Evolutionary conservation across 805 yeast genomes (phyloP).

Genomic region (Ogataea pilisensis): DNA sequence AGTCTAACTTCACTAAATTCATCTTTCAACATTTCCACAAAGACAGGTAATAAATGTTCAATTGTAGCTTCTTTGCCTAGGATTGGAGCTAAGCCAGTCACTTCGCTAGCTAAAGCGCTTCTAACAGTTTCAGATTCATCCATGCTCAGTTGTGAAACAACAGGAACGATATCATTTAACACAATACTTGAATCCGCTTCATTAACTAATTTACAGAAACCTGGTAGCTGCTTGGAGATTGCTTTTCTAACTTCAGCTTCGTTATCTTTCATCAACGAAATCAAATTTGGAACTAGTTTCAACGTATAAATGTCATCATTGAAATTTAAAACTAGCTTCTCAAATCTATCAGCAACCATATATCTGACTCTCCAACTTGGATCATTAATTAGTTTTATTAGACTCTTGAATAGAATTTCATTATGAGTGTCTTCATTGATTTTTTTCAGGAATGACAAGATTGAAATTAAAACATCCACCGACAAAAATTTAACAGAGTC

Average conservation of each 20-base stretch:
- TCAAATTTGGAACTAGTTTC: slow-evolving; percentile 65
- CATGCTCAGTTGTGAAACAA: slow-evolving; percentile 75
- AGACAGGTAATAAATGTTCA: slow-evolving; percentile 78
- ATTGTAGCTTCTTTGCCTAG: slow-evolving; percentile 82
- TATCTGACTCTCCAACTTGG: slow-evolving; percentile 98
- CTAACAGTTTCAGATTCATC: slow-evolving; percentile 94
- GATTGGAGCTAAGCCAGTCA: slow-evolving; percentile 81
- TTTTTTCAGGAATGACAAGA: slow-evolving; percentile 62
- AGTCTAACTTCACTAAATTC: slow-evolving; percentile 95
- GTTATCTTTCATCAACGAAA: slow-evolving; percentile 77
- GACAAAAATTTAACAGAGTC: slow-evolving; percentile 91
- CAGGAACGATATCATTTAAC: slow-evolving; percentile 71
- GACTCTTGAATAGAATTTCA: slow-evolving; percentile 56
- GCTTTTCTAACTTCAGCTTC: slow-evolving; percentile 98
- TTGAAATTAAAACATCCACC: slow-evolving; percentile 82
- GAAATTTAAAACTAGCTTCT: slow-evolving; percentile 63
- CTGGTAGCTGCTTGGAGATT: slow-evolving; percentile 85
- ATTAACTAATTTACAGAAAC: slow-evolving; percentile 52
- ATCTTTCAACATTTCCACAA: slow-evolving; percentile 90
- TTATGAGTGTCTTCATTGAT: slow-evolving; percentile 56
- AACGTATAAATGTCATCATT: slow-evolving; percentile 52
- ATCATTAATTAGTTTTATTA: slow-evolving; percentile 73
- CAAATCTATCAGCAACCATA: slow-evolving; percentile 95
- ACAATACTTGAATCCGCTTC: slow-evolving; percentile 43
- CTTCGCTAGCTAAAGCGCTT: slow-evolving; percentile 84